Evolutionary conservation across 768 basidiomycete genomes (phyloP).

Genomic region (Mycena pura): DNA sequence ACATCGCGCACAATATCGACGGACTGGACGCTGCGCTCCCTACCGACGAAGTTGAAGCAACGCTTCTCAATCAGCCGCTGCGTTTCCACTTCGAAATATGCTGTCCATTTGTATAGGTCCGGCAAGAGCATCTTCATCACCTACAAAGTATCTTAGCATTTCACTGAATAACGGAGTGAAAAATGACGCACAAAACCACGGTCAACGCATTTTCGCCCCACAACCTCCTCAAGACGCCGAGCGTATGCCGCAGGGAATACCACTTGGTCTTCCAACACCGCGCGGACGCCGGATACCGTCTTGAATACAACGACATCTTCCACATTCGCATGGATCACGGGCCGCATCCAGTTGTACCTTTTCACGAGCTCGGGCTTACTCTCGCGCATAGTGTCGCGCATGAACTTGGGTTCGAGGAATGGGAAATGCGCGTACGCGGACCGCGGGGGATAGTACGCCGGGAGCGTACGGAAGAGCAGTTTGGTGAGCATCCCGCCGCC

Average conservation of each 20-base stretch:
- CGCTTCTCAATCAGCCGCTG: conserved; percentile 11
- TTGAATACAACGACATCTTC: conserved; percentile 33
- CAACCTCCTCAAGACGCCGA: conserved; percentile 38
- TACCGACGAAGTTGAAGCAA: conserved; percentile 12
- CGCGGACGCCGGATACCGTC: conserved; percentile 40
- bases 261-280: conserved; percentile 37
- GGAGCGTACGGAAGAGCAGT: conserved; percentile 75
- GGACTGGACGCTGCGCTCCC: conserved; percentile 26
- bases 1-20: conserved; percentile 74
- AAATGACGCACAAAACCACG: conserved; percentile 28
- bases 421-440: conserved; percentile 84
- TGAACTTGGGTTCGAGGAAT: conserved; percentile 66
- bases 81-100: conserved; percentile 15
- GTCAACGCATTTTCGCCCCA: conserved; percentile 31
- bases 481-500: conserved; percentile 80
- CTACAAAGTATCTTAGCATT: background rate
- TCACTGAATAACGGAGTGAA: background rate
- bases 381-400: conserved; percentile 48
- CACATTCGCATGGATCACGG: conserved; percentile 36
- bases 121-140: background rate
- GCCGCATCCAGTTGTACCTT: conserved; percentile 69
- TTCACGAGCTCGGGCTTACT: conserved; percentile 36
- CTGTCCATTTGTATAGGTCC: conserved; percentile 1
- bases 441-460: conserved; percentile 67
- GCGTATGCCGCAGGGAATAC: conserved; percentile 43